Base-by-base conservation (phyloP, 768 basidiomycete species). In the Austroboletus eburneus region DNA sequence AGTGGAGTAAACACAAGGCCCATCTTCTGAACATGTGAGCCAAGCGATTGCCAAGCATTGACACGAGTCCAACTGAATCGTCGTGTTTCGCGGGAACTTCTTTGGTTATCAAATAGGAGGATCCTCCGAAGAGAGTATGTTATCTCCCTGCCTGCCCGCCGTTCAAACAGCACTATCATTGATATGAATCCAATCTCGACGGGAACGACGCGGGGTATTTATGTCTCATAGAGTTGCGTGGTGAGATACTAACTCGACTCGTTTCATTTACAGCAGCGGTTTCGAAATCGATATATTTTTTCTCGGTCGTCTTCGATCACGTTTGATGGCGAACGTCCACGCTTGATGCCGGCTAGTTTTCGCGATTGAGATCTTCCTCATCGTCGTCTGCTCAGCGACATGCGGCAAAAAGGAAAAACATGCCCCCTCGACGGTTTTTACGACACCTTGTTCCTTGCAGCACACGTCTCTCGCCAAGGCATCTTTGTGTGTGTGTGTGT, bases 51-150 rank as follows among this genome's bases (percentile, higher is more conserved):
- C 12, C 30, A 32, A 32, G 30, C 32, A 9, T 42, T 39, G 25
- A 34, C 44, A 22, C 33, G 29, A 18, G n/a, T 14, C 29, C 48
- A 39, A 40, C 40, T 18, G 52, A 42, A 32, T 24, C 3, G 3
- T 40, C 18, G 32, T 46, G 47, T 49, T 57, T 57, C 46, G 53
- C 53, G 53, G 56, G 56, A 51, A 37, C 35, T 36, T 18, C 39
- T 42, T 38, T 43, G 14, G 36, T 54, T 14, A 42, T 18, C 14
- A 30, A 4, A 20, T 14, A 17, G 25, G 39, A 29, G 37, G 9
- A 20, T 45, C 27, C 29, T 21, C 16, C 7, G 29, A 18, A 8
- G 18, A 53, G 25, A 5, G 18, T 33, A 7, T 43, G 7, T 16
- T 36, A 14, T 34, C 45, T 33, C 40, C 20, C 16, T 14, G 13